Base-by-base conservation (phyloP, 306 rosid species). In the Comarum palustre region DNA sequence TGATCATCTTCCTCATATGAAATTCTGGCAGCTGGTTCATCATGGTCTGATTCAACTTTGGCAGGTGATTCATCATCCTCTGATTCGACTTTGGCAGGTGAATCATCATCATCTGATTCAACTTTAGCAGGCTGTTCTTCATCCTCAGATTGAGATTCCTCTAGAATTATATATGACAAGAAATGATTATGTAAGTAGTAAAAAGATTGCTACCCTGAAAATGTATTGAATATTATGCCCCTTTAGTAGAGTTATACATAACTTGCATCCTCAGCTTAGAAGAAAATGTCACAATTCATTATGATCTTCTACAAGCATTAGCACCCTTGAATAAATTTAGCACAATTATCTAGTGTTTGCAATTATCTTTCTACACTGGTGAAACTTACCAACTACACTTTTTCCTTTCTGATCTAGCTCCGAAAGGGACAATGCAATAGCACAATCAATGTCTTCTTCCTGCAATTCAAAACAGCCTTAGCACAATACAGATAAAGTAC, bases 351-450 rank as follows among this genome's bases (percentile, higher is more conserved):
- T 15, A 16, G 24, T 36, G 25, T 22, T 1, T 52, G 24, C 65
- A 45, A 27, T 60, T 45, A 34, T 52, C 36, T 24, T 52, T 55
- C 57, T 77, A 51, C 19, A 45, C 48, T 72, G 55, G 47, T 76
- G 71, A 71, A 83, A 78, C 89, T 82, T 79, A 92, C 97, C 94
- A 24, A 68, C 73, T 62, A 79, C 83, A 63, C 69, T 69, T 68
- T 85, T 80, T 75, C 86, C 92, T 73, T 89, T 84, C 2, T 10
- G 82, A 81, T 85, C 97, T 82, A 62, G 82, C 75, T 87, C 96
- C 8, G 87, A 71, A 74, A 92, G 90, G 52, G 98, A 92, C 16
- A 90, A 65, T 67, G 98, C 96, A 69, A 86, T 84, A 31, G 96
- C 98, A 71, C 68, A 42, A 7, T 88, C 90, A 4, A 88, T 62